phyloP scores from a whole-genome alignment of 2,329 filamentous ascomycete genomes.

The Colletotrichum orchidophilum region DNA sequence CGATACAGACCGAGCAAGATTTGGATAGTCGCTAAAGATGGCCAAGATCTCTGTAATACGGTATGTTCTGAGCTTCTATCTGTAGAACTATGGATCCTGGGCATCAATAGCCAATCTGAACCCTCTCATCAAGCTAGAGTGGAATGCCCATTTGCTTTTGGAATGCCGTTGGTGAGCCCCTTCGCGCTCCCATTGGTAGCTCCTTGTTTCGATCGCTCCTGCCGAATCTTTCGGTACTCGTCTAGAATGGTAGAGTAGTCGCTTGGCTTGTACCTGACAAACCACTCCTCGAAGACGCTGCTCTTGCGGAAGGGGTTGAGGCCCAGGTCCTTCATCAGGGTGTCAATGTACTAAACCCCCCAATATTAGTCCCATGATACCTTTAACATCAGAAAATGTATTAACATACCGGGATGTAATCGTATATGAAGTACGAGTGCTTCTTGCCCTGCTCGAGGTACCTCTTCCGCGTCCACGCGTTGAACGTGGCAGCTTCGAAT shows the following conservation, averaged over 20 bases:
- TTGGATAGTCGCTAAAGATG: no score
- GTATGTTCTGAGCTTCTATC: no score
- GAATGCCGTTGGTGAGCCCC: no score
- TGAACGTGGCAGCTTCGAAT: slow-evolving; percentile 42
- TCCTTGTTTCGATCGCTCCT: no score
- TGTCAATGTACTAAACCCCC: slow-evolving; percentile 35
- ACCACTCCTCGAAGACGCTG: background rate
- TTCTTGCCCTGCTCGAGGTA: slow-evolving; percentile 43
- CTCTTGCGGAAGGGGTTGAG: slow-evolving; percentile 32
- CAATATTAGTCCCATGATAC: background rate
- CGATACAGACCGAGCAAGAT: no score
- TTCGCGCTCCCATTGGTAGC: no score
- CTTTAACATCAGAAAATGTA: background rate
- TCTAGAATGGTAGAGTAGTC: background rate
- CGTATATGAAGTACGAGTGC: slow-evolving; percentile 43
- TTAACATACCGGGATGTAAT: slow-evolving; percentile 42
- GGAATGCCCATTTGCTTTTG: no score
- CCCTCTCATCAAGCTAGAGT: no score
- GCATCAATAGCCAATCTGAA: no score
- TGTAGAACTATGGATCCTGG: no score
- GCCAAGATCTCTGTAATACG: no score
- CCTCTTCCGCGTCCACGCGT: slow-evolving; percentile 44
- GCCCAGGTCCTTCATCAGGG: slow-evolving; percentile 32
- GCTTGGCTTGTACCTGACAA: background rate
- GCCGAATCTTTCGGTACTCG: background rate